These are phyloP conservation scores for Candida glaebosa DNA, from an alignment of 805 yeast species.

Conservation along the genomic window DNA sequence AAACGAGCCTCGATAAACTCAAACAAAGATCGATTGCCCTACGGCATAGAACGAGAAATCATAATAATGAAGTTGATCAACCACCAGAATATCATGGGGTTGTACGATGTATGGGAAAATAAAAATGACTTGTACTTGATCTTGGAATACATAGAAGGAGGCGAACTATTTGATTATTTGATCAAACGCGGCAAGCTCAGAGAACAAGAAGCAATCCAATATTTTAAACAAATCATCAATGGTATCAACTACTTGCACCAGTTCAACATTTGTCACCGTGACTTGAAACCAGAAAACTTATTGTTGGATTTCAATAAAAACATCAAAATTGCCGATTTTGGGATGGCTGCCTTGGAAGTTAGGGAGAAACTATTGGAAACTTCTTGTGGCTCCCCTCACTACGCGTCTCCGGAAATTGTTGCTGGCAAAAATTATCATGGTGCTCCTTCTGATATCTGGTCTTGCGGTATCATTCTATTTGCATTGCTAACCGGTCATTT, in stretches of 20 bases:
- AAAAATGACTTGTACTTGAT: slow-evolving; percentile 80
- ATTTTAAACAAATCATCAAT: slow-evolving; percentile 80
- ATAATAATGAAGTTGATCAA: slow-evolving; percentile 79
- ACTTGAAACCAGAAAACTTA: slow-evolving; percentile 78
- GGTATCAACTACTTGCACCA: slow-evolving; percentile 85
- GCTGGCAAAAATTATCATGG: slow-evolving; percentile 95
- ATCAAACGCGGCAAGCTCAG: slow-evolving; percentile 85
- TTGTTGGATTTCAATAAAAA: slow-evolving; percentile 77
- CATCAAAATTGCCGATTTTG: slow-evolving; percentile 96
- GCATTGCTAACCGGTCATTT: slow-evolving; percentile 92
- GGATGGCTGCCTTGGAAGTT: slow-evolving; percentile 96
- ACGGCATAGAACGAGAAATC: slow-evolving; percentile 84
- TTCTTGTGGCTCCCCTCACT: slow-evolving; percentile 97
- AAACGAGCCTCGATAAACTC: slow-evolving; percentile 31
- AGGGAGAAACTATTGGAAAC: slow-evolving; percentile 82
- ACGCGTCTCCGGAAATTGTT: slow-evolving; percentile 97
- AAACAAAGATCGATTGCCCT: slow-evolving; percentile 58
- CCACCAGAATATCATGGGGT: slow-evolving; percentile 74
- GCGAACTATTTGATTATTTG: slow-evolving; percentile 89
- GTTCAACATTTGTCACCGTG: slow-evolving; percentile 85
- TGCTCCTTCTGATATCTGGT: slow-evolving; percentile 96
- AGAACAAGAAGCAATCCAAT: slow-evolving; percentile 85
- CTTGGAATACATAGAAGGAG: slow-evolving; percentile 94
- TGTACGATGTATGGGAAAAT: slow-evolving; percentile 87
- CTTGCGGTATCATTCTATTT: slow-evolving; percentile 92